Evolutionary conservation across 306 rosid genomes (phyloP).

Genomic region (Aeschynomene evenia): DNA sequence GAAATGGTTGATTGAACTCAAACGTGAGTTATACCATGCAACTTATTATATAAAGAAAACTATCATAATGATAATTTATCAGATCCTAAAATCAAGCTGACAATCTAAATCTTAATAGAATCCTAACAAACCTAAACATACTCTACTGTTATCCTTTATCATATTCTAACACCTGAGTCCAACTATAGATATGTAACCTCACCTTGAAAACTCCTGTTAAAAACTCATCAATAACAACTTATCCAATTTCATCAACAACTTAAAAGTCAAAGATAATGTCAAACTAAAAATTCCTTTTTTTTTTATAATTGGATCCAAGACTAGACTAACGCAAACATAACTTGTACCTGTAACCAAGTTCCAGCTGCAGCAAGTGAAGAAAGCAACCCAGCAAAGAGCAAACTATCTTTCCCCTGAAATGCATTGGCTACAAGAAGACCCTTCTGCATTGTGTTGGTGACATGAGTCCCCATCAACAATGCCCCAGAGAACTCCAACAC

Average conservation of each 20-base stretch:
- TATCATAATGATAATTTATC: too few species aligned
- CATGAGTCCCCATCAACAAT: conserved; percentile 83
- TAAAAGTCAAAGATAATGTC: neutral
- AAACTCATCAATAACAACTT: neutral
- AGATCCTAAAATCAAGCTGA: too few species aligned
- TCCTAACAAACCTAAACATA: too few species aligned
- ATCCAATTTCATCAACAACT: neutral
- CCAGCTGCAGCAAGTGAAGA: conserved; percentile 99
- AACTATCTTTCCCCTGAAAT: conserved; percentile 73
- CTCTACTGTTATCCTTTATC: too few species aligned
- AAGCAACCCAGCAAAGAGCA: conserved; percentile 79
- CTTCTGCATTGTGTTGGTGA: conserved; percentile 92
- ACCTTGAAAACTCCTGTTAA: neutral
- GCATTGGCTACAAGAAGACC: conserved; percentile 76
- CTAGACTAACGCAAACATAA: neutral
- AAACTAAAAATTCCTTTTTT: neutral
- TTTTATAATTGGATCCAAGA: neutral
- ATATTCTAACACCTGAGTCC: neutral
- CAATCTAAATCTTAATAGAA: too few species aligned
- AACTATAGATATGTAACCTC: neutral
- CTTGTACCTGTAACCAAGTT: conserved; percentile 87
- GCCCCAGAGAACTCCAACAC: conserved; percentile 92
- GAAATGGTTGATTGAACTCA: too few species aligned
- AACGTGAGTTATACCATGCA: too few species aligned
- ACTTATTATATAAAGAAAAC: too few species aligned